Evolutionary conservation across 1,139 yeast species (phyloP).

Genomic region (Scheffersomyces segobiensis): DNA sequence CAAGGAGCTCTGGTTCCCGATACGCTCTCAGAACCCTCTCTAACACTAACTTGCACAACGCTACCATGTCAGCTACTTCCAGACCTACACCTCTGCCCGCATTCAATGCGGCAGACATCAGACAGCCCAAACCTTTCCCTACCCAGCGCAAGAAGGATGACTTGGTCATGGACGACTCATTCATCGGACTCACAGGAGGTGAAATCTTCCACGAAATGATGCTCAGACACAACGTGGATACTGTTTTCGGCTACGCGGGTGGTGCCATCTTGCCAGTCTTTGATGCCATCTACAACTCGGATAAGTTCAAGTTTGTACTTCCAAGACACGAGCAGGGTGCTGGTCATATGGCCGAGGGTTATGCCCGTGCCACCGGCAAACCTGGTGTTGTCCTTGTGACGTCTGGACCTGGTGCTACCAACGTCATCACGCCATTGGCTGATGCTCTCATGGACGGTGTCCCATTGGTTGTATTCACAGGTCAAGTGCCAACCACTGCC

Average conservation of each 20-base stretch:
- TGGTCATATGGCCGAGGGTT: slow-evolving; percentile 99
- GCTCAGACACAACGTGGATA: slow-evolving; percentile 93
- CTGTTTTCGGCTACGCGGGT: slow-evolving; percentile 94
- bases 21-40: slow-evolving; percentile 27
- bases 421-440: slow-evolving; percentile 95
- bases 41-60: slow-evolving; percentile 33
- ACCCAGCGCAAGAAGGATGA: slow-evolving; percentile 5
- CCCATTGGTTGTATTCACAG: slow-evolving; percentile 96
- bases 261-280: slow-evolving; percentile 98
- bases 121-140: slow-evolving; percentile 24
- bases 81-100: slow-evolving; percentile 34
- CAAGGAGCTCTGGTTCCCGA: neutral
- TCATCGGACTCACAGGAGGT: slow-evolving; percentile 95
- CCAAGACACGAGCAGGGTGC: slow-evolving; percentile 99
- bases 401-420: slow-evolving; percentile 98
- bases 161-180: slow-evolving; percentile 69
- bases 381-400: slow-evolving; percentile 99
- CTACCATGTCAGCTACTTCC: slow-evolving; percentile 29
- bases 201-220: slow-evolving; percentile 98
- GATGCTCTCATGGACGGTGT: slow-evolving; percentile 98
- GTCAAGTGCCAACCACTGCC: slow-evolving; percentile 94
- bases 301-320: slow-evolving; percentile 82
- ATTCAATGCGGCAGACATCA: slow-evolving; percentile 12
- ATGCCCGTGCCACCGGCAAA: slow-evolving; percentile 91
- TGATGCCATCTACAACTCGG: slow-evolving; percentile 93